Conservation (phyloP, 2,329 filamentous ascomycete species). For the Cercospora citrullina region DNA sequence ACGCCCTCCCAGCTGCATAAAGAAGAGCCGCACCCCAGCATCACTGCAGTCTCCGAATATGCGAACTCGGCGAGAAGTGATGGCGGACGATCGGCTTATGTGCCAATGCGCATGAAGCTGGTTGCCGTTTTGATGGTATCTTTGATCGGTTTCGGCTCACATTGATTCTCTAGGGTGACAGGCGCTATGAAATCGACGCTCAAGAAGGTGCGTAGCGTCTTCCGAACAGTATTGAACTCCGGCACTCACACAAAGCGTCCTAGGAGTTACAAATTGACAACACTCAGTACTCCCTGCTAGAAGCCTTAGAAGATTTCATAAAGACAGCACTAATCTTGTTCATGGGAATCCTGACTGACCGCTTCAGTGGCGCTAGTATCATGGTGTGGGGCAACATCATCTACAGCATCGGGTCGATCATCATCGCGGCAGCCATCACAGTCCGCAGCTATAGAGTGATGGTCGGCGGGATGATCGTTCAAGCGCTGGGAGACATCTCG, state of each 20-base stretch:
- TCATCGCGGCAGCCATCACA: slow-evolving; percentile 59
- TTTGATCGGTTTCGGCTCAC: slow-evolving; percentile 59
- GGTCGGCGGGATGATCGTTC: slow-evolving; percentile 58
- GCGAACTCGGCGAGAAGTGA: slow-evolving; percentile 8
- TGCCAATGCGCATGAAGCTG: slow-evolving; percentile 40
- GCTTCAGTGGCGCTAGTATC: slow-evolving; percentile 59
- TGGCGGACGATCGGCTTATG: slow-evolving; percentile 19
- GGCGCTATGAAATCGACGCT: slow-evolving; percentile 62
- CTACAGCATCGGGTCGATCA: slow-evolving; percentile 58
- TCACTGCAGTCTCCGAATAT: slow-evolving; percentile 13
- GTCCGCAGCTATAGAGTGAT: slow-evolving; percentile 61
- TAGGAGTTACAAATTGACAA: slow-evolving; percentile 59
- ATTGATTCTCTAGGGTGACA: slow-evolving; percentile 62
- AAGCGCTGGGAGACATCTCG: slow-evolving; percentile 62
- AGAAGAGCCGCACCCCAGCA: not conserved
- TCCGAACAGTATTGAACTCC: too few species aligned
- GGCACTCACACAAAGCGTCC: not conserved
- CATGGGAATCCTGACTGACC: slow-evolving; percentile 59
- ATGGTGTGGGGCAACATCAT: slow-evolving; percentile 64
- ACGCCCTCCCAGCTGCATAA: not conserved
- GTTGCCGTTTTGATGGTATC: slow-evolving; percentile 54
- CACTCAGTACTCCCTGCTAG: slow-evolving; percentile 59
- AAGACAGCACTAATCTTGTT: slow-evolving; percentile 56
- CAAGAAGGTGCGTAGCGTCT: slow-evolving; percentile 48
- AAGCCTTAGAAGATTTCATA: slow-evolving; percentile 64